Base-by-base conservation (phyloP, 495 filamentous ascomycete genomes). In the Neurospora sublineolata region DNA sequence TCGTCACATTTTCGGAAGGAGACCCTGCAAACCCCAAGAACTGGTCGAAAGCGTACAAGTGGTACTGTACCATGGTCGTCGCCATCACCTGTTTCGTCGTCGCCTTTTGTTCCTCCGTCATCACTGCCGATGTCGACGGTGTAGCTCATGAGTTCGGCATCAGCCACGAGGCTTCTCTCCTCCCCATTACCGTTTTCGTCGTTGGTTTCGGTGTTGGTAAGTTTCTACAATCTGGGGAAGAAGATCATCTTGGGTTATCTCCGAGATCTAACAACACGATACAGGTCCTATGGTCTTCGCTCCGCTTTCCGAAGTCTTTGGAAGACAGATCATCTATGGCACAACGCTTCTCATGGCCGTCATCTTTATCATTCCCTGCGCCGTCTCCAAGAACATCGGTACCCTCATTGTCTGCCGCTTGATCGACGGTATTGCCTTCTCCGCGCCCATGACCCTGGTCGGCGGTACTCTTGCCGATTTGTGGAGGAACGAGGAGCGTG, bases 341-440 rank as follows among this genome's bases (percentile, higher is more conserved):
- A 82, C 83, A 2, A 90, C 89, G 0, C 80, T 94, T 0, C 73
- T 89, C 0, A 8, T 93, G 0, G 91, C 91, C 11, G 88, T 94
- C 10, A 78, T 93, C 36, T 93, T 94, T 76, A 83, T 91, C 69
- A 92, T 94, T 72, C 92, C 92, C 6, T 91, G 91, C 74, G 91
- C 91, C 3, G 87, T 94, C 0, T 81, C 92, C 11, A 84, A 88
- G 75, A 94, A 94, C 75, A 92, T 92, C 46, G 85, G 80, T 69
- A 94, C 91, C 0, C 85, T 94, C 7, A 82, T 94, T 38, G 89
- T 92, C 37, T 92, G 87, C 75, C 86, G 92, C 73, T 77, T 86
- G 33, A 90, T 94, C 70, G 91, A 93, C 71, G 92, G 92, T 52
- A 94, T 94, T 69, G 91, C 91, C 9, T 93, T 94, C 78, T 91